Base-by-base conservation (phyloP, 2,329 filamentous ascomycete species). In the Phialocephala subalpina region DNA sequence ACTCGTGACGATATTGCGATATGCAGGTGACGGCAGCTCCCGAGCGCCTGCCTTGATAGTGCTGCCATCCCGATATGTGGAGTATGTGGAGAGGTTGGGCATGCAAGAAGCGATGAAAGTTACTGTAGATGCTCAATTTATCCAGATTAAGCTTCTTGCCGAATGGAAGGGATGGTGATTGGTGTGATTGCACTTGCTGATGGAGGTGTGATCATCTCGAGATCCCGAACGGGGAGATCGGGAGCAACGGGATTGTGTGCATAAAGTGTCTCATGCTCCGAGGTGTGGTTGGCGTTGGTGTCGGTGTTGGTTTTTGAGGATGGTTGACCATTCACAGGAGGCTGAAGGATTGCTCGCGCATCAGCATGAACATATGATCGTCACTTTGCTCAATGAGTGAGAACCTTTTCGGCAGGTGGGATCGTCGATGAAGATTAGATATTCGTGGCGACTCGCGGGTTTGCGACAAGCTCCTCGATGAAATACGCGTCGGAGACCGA, bases 1-100 rank as follows among this genome's bases (percentile, higher is more conserved):
- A 36, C n/a, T 49, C 62, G 52, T 42, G 29, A 33, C 18, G 38
- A 56, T 22, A 35, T 42, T 22, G 22, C 18, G 29, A 56, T 25
- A 60, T 60, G 47, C 62, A 64, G 20, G 36, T 42, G 33, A 61
- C 49, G 58, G 63, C 18, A 58, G 49, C 58, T 65, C 63, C 63
- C 63, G 63, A 64, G 63, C 63, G 58, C 63, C 61, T 60, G 33
- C 57, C n/a, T 22, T 7, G 45, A 25, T 49, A 42, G 38, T 42
- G 12, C 12, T 42, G 38, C 5, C 38, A 14, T 20, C 20, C 45
- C 45, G 11, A 16, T n/a, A n/a, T 42, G 38, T n/a, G 18, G 38
- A 42, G n/a, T 40, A 40, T 40, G 36, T 40, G 18, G 12, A 42
- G 40, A n/a, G 40, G 11, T 16, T 16, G 7, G 11, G 40, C 18